Evolutionary conservation across 2,329 filamentous ascomycete species (phyloP).

Genomic region (Claviceps quebecensis): DNA sequence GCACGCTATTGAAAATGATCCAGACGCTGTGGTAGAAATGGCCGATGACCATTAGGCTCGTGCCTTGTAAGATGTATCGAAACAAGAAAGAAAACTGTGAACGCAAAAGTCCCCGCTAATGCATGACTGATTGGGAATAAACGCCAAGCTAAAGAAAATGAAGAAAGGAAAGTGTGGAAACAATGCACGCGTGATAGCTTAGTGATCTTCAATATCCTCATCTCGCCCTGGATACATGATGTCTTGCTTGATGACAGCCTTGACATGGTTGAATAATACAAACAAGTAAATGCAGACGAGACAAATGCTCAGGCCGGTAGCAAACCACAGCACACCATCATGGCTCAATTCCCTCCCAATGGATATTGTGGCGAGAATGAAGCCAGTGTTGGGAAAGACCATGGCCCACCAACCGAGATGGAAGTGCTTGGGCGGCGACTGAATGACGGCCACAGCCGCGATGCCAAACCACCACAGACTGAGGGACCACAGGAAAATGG

Average conservation of each 20-base stretch:
- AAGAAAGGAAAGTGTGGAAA: background rate
- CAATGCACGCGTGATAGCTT: background rate
- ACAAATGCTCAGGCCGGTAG: conserved; percentile 34
- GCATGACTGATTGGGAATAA: too few species aligned
- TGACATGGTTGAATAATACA: conserved; percentile 27
- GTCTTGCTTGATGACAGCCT: conserved; percentile 35
- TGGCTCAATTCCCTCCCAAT: conserved; percentile 35
- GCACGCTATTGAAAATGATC: too few species aligned
- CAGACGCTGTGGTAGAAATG: too few species aligned
- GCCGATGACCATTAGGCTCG: too few species aligned
- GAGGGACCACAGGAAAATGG: conserved; percentile 51
- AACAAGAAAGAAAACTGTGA: background rate
- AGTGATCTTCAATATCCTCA: conserved; percentile 34
- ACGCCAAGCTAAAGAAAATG: too few species aligned
- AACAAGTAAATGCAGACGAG: conserved; percentile 28
- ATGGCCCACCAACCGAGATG: conserved; percentile 52
- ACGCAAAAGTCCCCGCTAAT: background rate
- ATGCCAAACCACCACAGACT: conserved; percentile 43
- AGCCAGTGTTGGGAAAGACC: conserved; percentile 48
- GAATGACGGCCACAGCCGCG: conserved; percentile 19
- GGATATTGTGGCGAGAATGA: conserved; percentile 41
- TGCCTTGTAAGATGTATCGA: background rate
- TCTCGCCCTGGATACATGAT: conserved; percentile 42
- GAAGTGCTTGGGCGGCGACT: conserved; percentile 33
- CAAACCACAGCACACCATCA: conserved; percentile 31